These are phyloP conservation scores for Onygenales sp. DNA, from an alignment of 2,329 filamentous ascomycete species.

Conservation along the genomic window DNA sequence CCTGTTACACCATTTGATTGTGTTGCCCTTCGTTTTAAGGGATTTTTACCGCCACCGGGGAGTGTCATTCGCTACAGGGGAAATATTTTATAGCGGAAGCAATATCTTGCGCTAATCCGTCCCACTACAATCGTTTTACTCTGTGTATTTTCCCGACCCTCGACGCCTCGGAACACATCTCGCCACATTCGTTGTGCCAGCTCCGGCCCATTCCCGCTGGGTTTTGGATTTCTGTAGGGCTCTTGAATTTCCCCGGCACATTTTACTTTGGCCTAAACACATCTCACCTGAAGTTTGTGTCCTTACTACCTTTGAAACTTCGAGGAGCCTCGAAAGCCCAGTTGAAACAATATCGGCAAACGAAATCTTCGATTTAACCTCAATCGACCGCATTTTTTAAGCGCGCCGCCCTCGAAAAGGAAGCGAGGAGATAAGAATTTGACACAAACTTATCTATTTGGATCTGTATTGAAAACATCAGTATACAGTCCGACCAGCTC, in stretches of 20 bases:
- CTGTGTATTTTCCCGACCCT: neutral
- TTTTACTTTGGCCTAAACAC: no score
- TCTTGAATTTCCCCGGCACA: no score
- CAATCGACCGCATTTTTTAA: no score
- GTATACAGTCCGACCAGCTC: neutral
- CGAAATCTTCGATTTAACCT: no score
- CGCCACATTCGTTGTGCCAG: neutral
- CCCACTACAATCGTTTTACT: neutral
- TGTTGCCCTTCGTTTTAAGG: neutral
- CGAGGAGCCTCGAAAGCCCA: no score
- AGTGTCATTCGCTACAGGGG: neutral
- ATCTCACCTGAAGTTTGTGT: no score
- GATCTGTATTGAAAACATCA: neutral
- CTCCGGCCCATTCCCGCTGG: no score
- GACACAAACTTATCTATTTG: neutral
- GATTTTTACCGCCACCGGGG: neutral
- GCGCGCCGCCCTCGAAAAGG: no score
- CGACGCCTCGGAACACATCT: neutral
- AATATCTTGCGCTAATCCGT: neutral
- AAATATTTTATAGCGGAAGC: neutral
- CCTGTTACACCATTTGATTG: slow-evolving; percentile 6
- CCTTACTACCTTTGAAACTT: no score
- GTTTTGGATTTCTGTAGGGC: neutral
- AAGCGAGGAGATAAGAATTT: neutral
- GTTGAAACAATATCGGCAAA: no score